These are phyloP conservation scores for Lepidium didymum DNA, from an alignment of 345 rosid genomes.

Conservation along the genomic window DNA sequence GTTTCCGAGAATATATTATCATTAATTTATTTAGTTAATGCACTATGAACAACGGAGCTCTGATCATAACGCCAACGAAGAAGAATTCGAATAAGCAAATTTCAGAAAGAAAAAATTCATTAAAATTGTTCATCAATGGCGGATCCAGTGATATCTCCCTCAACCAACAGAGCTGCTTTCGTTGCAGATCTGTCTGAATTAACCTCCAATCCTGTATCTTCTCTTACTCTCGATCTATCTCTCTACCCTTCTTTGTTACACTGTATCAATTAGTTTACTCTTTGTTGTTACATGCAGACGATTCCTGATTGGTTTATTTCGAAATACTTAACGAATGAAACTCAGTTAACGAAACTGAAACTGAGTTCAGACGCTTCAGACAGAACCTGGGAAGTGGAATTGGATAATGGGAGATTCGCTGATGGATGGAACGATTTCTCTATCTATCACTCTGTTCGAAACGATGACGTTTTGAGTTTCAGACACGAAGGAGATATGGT, in stretches of 20 bases:
- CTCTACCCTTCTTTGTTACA: background rate
- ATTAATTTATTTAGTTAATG: background rate
- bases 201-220: constrained; percentile 19
- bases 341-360: background rate
- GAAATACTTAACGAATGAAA: background rate
- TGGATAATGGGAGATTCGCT: constrained; percentile 8
- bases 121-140: background rate
- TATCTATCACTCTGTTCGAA: background rate
- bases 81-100: background rate
- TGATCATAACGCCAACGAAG: background rate
- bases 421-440: constrained; percentile 17
- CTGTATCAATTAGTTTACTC: background rate
- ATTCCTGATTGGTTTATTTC: constrained; percentile 14
- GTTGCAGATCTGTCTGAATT: constrained; percentile 7
- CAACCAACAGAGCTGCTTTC: constrained; percentile 4
- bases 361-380: constrained; percentile 14
- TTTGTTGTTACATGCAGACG: constrained; percentile 9
- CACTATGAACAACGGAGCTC: background rate
- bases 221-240: background rate
- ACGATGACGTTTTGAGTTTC: constrained; percentile 21
- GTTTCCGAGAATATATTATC: background rate
- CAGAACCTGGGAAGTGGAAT: constrained; percentile 16
- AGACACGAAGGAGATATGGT: constrained; percentile 12
- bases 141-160: background rate
- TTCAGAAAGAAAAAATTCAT: background rate